phyloP scores from a whole-genome alignment of 2,329 filamentous ascomycete species.

The Oidium heveae region DNA sequence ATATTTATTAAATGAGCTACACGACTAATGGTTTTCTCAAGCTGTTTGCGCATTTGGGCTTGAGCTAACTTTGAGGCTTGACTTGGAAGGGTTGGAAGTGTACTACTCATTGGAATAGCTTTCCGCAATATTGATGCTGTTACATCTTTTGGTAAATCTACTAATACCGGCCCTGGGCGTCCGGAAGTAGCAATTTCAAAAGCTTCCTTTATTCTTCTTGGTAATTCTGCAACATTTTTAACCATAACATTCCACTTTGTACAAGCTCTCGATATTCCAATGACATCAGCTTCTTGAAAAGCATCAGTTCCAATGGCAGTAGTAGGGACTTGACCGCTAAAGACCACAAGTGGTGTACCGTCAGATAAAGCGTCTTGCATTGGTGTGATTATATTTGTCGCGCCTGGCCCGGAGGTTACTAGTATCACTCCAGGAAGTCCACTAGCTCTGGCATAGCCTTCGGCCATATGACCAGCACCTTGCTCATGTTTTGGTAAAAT shows the following conservation, averaged over 20 bases:
- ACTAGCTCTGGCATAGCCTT: conserved; percentile 83
- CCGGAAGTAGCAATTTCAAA: conserved; percentile 95
- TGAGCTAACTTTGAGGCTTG: conserved; percentile 64
- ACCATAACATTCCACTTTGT: conserved; percentile 99
- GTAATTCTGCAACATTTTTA: conserved; percentile 80
- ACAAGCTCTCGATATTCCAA: conserved; percentile 82
- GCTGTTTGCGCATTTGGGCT: conserved; percentile 45
- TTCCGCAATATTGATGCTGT: conserved; percentile 62
- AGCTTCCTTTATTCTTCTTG: conserved; percentile 83
- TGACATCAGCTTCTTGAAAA: conserved; percentile 88
- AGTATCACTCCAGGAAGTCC: conserved; percentile 89
- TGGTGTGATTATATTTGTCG: conserved; percentile 87
- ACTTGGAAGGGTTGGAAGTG: conserved; percentile 50
- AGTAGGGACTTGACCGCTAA: conserved; percentile 79
- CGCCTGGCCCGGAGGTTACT: conserved; percentile 87
- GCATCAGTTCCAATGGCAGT: conserved; percentile 80
- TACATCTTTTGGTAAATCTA: conserved; percentile 91
- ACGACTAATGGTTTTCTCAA: conserved; percentile 46
- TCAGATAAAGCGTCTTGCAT: conserved; percentile 93
- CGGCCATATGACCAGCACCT: conserved; percentile 94
- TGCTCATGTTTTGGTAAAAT: conserved; percentile 91
- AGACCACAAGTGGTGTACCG: conserved; percentile 87
- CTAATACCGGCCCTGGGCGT: conserved; percentile 76
- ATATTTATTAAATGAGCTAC: conserved; percentile 66
- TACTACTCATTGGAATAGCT: conserved; percentile 44